A percentile compares a stretch with the other conserved stretches of the same genome.
Evolutionary conservation across 23 red algal genomes (phyloP).

Genomic region (Gracilaria caudata): DNA sequence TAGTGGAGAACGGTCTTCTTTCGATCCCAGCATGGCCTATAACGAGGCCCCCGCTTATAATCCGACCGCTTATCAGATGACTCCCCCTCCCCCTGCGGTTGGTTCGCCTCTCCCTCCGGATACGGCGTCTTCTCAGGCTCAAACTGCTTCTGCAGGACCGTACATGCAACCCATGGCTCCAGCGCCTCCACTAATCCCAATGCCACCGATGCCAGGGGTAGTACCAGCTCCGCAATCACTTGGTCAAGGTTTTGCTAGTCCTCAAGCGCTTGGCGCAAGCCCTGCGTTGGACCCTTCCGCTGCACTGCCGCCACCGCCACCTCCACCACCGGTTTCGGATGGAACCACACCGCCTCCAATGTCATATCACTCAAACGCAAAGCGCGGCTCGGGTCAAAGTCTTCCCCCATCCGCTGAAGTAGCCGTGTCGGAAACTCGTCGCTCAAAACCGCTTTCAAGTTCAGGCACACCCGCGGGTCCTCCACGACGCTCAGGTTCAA

Average conservation of each 20-base stretch:
- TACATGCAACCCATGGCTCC: slow-evolving; percentile 6
- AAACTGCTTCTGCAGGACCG: background rate
- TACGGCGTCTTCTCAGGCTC: background rate
- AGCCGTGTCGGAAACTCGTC: slow-evolving; percentile 49
- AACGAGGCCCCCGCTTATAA: slow-evolving; percentile 19
- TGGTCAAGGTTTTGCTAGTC: background rate
- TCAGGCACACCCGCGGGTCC: slow-evolving; percentile 59
- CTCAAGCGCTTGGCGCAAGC: background rate
- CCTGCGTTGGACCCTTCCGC: background rate
- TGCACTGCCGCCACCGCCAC: slow-evolving; percentile 32
- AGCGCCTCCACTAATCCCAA: slow-evolving; percentile 15
- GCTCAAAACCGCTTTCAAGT: slow-evolving; percentile 46
- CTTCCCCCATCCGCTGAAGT: slow-evolving; percentile 70
- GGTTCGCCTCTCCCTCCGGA: slow-evolving; percentile 6
- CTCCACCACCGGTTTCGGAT: slow-evolving; percentile 47
- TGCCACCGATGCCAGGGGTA: background rate
- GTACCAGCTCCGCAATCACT: background rate
- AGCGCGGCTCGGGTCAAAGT: slow-evolving; percentile 35
- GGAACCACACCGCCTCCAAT: slow-evolving; percentile 29
- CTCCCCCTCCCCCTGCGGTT: slow-evolving; percentile 20
- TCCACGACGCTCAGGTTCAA: slow-evolving; percentile 46
- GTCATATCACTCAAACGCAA: slow-evolving; percentile 63
- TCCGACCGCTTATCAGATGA: slow-evolving; percentile 17
- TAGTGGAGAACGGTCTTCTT: background rate
- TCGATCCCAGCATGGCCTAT: slow-evolving; percentile 4